Evolutionary conservation across 208 protist genomes (phyloP).

Genomic region (Trichomonas gallinae): DNA sequence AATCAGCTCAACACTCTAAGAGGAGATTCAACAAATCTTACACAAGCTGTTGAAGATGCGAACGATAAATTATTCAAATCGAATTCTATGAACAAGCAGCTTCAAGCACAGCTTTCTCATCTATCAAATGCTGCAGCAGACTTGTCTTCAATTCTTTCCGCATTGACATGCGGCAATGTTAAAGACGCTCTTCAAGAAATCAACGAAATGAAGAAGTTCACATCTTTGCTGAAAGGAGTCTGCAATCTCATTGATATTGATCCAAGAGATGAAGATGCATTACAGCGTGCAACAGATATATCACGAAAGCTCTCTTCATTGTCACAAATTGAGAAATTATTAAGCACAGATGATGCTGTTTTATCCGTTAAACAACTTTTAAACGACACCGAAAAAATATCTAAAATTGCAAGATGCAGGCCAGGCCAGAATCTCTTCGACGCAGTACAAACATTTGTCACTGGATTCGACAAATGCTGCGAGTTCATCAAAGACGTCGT

Average conservation of each 20-base stretch:
- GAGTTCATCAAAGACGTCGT: background rate
- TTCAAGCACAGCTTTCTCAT: background rate
- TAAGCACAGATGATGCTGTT: background rate
- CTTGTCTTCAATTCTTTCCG: background rate
- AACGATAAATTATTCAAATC: background rate
- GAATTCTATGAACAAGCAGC: background rate
- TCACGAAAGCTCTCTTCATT: background rate
- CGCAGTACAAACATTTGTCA: background rate
- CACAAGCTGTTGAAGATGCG: background rate
- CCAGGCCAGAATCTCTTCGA: background rate
- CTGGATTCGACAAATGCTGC: background rate
- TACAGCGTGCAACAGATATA: background rate
- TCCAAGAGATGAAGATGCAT: background rate
- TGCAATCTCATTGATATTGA: background rate
- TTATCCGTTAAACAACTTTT: background rate
- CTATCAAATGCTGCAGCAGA: background rate
- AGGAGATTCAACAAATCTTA: background rate
- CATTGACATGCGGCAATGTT: background rate
- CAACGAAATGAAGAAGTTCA: background rate
- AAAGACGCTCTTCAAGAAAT: background rate
- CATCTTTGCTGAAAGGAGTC: background rate
- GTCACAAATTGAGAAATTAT: background rate
- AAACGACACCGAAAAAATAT: background rate
- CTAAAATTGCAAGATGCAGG: background rate
- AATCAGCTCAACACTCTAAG: background rate